Conservation (phyloP, 345 rosid genomes). For the Brassica carinata region DNA sequence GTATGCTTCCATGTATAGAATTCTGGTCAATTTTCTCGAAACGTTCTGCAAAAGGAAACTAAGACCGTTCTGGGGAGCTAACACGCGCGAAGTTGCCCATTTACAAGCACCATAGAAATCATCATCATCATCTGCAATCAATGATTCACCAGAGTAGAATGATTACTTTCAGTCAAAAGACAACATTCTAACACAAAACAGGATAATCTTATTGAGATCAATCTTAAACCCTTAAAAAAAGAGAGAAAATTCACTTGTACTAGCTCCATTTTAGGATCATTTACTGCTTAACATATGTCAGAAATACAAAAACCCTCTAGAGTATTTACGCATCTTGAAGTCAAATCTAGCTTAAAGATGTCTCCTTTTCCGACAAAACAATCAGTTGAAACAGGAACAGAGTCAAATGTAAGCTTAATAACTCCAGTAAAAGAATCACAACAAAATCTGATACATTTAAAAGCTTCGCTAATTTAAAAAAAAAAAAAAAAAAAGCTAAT, state of each 20-base stretch:
- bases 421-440: background rate
- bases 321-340: slow-evolving; percentile 23
- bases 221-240: slow-evolving; percentile 2
- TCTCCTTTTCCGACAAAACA: slow-evolving; percentile 17
- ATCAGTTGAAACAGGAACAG: slow-evolving; percentile 2
- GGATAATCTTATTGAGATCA: background rate
- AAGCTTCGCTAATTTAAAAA: background rate
- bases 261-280: background rate
- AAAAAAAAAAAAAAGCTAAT: background rate
- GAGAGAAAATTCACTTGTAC: background rate
- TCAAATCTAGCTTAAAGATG: slow-evolving; percentile 15
- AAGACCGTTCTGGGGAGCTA: slow-evolving; percentile 35
- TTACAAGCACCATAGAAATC: slow-evolving; percentile 17
- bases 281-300: background rate
- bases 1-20: slow-evolving; percentile 64
- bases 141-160: background rate
- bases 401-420: slow-evolving; percentile 4
- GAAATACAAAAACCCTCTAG: background rate
- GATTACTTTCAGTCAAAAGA: background rate
- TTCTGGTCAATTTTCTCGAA: slow-evolving; percentile 29
- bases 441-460: background rate
- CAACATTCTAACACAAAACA: slow-evolving; percentile 3
- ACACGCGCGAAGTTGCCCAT: slow-evolving; percentile 41
- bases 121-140: slow-evolving; percentile 26
- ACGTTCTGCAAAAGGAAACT: slow-evolving; percentile 36